A percentile compares a stretch with the other conserved stretches of the same genome.
Evolutionary conservation across 2,329 filamentous ascomycete genomes (phyloP).

Genomic region (Microsporum ferrugineum): DNA sequence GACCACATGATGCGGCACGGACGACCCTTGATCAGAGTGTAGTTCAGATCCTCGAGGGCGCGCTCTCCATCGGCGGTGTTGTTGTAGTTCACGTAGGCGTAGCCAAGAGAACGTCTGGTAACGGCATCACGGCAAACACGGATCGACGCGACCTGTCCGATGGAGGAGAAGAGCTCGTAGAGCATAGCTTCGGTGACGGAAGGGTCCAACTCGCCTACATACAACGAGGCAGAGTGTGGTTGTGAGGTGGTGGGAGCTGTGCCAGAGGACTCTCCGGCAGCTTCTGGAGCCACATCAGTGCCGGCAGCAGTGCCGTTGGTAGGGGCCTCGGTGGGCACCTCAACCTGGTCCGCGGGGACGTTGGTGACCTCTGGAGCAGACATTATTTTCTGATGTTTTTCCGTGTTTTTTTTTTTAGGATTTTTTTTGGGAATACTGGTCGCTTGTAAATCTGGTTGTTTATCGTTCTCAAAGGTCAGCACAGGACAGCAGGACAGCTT

Average conservation of each 20-base stretch:
- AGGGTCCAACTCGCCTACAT: conserved; percentile 95
- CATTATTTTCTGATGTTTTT: conserved; percentile 59
- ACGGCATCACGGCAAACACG: conserved; percentile 99
- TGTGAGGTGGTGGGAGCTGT: conserved; percentile 57
- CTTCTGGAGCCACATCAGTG: conserved; percentile 38
- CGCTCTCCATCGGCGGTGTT: conserved; percentile 92
- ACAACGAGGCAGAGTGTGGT: conserved; percentile 92
- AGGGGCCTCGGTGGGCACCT: conserved; percentile 49
- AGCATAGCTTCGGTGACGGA: conserved; percentile 99
- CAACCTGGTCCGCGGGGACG: conserved; percentile 53
- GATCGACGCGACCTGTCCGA: conserved; percentile 96
- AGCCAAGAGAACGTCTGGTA: conserved; percentile 94
- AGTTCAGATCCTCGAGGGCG: conserved; percentile 97
- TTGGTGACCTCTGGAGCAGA: conserved; percentile 66
- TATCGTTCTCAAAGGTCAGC: background rate
- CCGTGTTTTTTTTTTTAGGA: background rate
- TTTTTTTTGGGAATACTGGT: background rate
- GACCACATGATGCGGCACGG: conserved; percentile 99
- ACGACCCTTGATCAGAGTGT: conserved; percentile 96
- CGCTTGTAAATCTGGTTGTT: background rate
- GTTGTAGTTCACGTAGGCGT: conserved; percentile 99
- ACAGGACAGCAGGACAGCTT: background rate
- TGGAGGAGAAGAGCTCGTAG: conserved; percentile 99
- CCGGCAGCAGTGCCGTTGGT: conserved; percentile 51
- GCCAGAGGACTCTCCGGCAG: conserved; percentile 33